Conservation (phyloP, 768 basidiomycete genomes). For the Boletus fagicola region DNA sequence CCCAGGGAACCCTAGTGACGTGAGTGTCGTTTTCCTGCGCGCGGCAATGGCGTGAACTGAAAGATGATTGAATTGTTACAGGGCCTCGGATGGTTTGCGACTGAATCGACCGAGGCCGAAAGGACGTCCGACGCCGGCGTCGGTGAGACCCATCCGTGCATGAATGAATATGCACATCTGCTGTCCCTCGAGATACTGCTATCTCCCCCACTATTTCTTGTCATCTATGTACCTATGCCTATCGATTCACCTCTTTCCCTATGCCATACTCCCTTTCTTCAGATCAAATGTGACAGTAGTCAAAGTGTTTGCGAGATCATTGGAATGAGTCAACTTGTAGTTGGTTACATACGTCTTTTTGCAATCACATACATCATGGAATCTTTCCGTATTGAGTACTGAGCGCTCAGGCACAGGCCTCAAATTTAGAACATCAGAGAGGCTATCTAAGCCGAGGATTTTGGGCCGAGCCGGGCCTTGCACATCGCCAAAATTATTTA, state of each 20-base stretch:
- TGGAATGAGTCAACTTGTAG: constrained; percentile 4
- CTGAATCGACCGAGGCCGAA: constrained; percentile 47
- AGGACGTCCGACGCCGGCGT: constrained; percentile 39
- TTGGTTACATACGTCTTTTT: background rate
- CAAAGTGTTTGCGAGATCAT: background rate
- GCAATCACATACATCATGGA: constrained; percentile 1
- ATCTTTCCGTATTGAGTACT: background rate
- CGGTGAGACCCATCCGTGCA: constrained; percentile 26
- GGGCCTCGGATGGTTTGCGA: constrained; percentile 42
- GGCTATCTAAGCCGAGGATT: too few relatives aligned
- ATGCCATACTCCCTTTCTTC: constrained; percentile 26
- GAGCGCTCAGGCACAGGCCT: too few relatives aligned
- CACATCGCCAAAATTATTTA: too few relatives aligned
- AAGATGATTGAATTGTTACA: constrained; percentile 12
- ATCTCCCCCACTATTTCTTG: background rate
- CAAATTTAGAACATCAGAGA: too few relatives aligned
- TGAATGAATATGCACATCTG: constrained; percentile 4
- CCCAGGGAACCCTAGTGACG: constrained; percentile 49
- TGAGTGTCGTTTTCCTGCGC: constrained; percentile 35
- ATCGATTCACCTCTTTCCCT: constrained; percentile 9
- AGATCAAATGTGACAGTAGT: background rate
- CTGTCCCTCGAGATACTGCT: background rate
- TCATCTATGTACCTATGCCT: constrained; percentile 35
- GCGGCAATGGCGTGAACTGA: background rate
- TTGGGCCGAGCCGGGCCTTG: too few relatives aligned